Evolutionary conservation across 805 yeast species (phyloP).

Genomic region (Teunomyces funiuensis): DNA sequence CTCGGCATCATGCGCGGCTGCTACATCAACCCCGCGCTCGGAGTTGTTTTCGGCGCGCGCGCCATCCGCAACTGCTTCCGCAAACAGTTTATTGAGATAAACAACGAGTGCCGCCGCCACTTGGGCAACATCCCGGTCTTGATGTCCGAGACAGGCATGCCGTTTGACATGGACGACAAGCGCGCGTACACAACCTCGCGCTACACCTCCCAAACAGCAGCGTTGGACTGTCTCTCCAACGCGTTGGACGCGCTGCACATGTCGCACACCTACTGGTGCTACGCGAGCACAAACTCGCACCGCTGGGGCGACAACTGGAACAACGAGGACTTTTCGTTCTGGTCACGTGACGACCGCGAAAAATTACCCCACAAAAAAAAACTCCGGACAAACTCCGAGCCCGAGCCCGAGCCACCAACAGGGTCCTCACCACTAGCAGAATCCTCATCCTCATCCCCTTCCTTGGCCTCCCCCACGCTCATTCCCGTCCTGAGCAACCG

Average conservation of each 20-base stretch:
- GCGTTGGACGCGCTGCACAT: constrained; percentile 76
- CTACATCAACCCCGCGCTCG: constrained; percentile 69
- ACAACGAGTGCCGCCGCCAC: constrained; percentile 56
- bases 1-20: constrained; percentile 80
- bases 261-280: constrained; percentile 85
- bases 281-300: constrained; percentile 70
- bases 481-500: constrained; percentile 25
- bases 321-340: constrained; percentile 88
- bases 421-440: no score
- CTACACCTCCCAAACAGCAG: constrained; percentile 72
- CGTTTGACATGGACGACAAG: constrained; percentile 89
- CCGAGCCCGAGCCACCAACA: not conserved
- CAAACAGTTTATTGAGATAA: constrained; percentile 66
- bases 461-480: constrained; percentile 22
- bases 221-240: constrained; percentile 76
- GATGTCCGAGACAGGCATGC: constrained; percentile 96
- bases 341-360: constrained; percentile 64
- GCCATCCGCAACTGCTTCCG: constrained; percentile 72
- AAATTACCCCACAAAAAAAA: constrained; percentile 3
- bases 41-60: constrained; percentile 78
- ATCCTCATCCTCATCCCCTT: no score
- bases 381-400: not conserved
- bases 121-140: constrained; percentile 75
- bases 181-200: constrained; percentile 65
- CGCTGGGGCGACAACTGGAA: constrained; percentile 92